Evolutionary conservation across 148 eudicot genomes (phyloP), one percentile per base, ranked within the genome.

Genomic region (Diospyros lotus): DNA sequence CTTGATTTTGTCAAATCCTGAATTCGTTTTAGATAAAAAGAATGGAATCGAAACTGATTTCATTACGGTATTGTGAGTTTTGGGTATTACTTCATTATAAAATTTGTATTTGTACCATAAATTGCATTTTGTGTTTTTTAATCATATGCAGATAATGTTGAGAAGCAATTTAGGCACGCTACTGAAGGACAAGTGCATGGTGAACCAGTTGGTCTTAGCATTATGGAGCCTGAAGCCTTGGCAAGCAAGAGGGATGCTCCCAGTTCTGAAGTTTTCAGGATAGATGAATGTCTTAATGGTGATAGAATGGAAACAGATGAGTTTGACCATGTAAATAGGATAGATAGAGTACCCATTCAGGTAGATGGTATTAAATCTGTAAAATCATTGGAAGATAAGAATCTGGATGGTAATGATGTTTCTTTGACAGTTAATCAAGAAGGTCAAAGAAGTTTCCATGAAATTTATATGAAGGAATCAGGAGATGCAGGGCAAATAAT

Each of bases 391-490:
- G 61, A 66, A 38, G 80, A 58, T 63, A 63, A 52, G 63, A 68
- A 40, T 14, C 54, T 42, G 17, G 70, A n/a, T 74, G 77, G 63
- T 77, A 48, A 60, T 28, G 59, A 66, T 60, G 69, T 38, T 62
- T 72, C 78, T 67, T 60, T 61, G 18, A 15, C 43, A 38, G 78
- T 78, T 69, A 66, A 79, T 66, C 72, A 40, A 45, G 81, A 84
- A 65, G 75, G 76, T 71, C 75, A 77, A 58, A 64, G 78, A 72
- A 63, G 84, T 78, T 71, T 75, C 58, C 76, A 70, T 72, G 82
- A 71, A 67, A 69, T 76, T 67, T 77, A 70, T 13, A 72, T 83
- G 83, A 78, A 85, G 68, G 86, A 80, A 14, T 78, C 71, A 5
- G 84, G 75, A 80, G 73, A 74, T 42, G 14, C 62, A 18, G 73